Evolutionary conservation across 2,329 filamentous ascomycete species (phyloP).

Genomic region (Aureobasidium pullulans): DNA sequence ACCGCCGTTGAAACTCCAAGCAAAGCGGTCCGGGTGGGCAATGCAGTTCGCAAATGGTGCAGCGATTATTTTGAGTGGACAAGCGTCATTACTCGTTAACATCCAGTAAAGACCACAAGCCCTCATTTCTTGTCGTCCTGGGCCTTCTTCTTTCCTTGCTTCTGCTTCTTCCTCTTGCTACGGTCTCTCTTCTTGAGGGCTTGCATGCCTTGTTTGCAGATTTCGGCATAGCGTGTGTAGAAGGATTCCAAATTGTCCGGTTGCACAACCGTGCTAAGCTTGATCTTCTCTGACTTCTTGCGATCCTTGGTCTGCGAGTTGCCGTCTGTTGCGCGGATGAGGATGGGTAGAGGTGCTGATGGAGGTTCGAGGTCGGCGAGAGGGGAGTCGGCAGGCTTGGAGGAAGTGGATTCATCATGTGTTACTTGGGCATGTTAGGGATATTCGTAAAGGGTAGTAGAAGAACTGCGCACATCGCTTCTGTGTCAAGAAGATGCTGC

Average conservation of each 20-base stretch:
- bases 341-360: slow-evolving; percentile 55
- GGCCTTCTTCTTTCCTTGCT: slow-evolving; percentile 60
- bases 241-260: slow-evolving; percentile 71
- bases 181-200: slow-evolving; percentile 88
- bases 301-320: slow-evolving; percentile 41
- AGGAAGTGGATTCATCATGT: background rate
- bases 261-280: slow-evolving; percentile 75
- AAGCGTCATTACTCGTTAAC: slow-evolving; percentile 9
- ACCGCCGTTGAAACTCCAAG: background rate
- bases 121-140: slow-evolving; percentile 9
- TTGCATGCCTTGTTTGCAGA: slow-evolving; percentile 83
- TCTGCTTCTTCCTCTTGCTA: slow-evolving; percentile 74
- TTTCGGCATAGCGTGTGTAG: slow-evolving; percentile 77
- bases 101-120: background rate
- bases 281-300: slow-evolving; percentile 57
- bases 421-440: background rate
- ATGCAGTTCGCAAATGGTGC: background rate
- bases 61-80: background rate
- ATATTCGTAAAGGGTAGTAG: no score
- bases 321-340: slow-evolving; percentile 80
- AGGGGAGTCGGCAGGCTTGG: slow-evolving; percentile 35
- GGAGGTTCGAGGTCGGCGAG: slow-evolving; percentile 55
- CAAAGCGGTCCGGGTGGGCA: background rate
- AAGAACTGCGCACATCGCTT: slow-evolving; percentile 55
- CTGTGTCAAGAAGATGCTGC: slow-evolving; percentile 66